Evolutionary conservation across 352 stramenopile genomes (phyloP).

Genomic region (Pythium biforme): DNA sequence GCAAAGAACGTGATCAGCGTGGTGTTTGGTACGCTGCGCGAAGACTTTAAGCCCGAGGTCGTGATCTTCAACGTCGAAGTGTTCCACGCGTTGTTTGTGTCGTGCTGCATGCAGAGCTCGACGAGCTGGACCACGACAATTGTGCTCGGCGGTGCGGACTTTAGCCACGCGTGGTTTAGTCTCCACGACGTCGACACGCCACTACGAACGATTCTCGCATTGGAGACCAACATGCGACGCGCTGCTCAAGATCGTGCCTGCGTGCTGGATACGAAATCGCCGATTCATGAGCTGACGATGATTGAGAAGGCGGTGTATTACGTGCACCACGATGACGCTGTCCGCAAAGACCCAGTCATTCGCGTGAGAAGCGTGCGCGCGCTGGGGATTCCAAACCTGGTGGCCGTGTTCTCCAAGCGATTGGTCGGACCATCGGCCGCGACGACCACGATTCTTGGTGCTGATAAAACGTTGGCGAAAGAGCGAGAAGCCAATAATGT

Average conservation of each 20-base stretch:
- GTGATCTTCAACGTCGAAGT: constrained; percentile 16
- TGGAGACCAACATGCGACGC: background rate
- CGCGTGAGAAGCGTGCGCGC: background rate
- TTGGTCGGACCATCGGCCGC: too few species aligned
- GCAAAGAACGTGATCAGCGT: constrained; percentile 38
- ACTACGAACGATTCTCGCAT: background rate
- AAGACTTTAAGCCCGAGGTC: constrained; percentile 30
- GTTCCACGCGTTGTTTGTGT: constrained; percentile 11
- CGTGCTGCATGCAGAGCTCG: constrained; percentile 17
- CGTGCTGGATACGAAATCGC: too few species aligned
- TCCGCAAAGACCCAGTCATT: background rate
- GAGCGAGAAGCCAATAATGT: too few species aligned
- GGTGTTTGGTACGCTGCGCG: constrained; percentile 6
- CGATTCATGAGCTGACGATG: background rate
- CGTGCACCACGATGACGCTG: background rate
- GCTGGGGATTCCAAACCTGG: too few species aligned
- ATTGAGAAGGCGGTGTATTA: background rate
- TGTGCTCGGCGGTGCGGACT: background rate
- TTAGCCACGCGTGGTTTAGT: background rate
- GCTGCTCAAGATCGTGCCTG: too few species aligned
- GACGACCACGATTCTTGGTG: too few species aligned
- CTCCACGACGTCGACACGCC: background rate
- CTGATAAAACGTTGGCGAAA: too few species aligned
- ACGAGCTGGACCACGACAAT: background rate
- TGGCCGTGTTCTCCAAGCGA: too few species aligned